Evolutionary conservation across 495 filamentous ascomycete species (phyloP).

Genomic region (Cercophora samala): DNA sequence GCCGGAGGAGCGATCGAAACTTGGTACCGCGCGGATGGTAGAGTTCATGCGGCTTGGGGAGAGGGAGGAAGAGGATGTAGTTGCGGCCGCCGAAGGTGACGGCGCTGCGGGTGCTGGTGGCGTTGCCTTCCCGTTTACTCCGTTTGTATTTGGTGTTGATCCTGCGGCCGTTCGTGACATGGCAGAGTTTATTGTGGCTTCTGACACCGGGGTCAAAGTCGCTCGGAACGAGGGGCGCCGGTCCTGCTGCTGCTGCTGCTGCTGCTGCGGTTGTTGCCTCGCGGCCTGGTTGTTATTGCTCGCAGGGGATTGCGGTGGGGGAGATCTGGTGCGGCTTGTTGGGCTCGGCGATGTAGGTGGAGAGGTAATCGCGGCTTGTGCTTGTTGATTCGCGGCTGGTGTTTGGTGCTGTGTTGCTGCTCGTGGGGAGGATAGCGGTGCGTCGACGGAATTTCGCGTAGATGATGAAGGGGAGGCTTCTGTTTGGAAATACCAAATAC

Average conservation of each 20-base stretch:
- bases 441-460: not conserved
- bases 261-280: too few relatives aligned
- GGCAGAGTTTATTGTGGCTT: conserved; percentile 35
- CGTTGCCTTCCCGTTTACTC: conserved; percentile 23
- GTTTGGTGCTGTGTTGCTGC: not conserved
- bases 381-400: not conserved
- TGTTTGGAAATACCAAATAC: conserved; percentile 1
- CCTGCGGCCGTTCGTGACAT: conserved; percentile 29
- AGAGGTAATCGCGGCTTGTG: not conserved
- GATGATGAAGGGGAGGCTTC: not conserved
- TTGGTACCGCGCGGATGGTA: conserved; percentile 48
- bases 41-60: conserved; percentile 33
- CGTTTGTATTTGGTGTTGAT: conserved; percentile 11
- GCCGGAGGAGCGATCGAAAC: conserved; percentile 36
- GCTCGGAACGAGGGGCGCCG: conserved; percentile 24
- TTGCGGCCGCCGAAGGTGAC: conserved; percentile 8
- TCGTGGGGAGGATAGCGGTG: not conserved
- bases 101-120: conserved; percentile 15
- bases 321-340: not conserved
- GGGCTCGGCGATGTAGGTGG: conserved; percentile 7
- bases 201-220: conserved; percentile 35
- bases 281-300: conserved; percentile 16
- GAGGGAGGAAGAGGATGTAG: conserved; percentile 13
- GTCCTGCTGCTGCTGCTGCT: conserved; percentile 19
- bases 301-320: conserved; percentile 12